Conservation (phyloP, 768 basidiomycete genomes). For the Crassisporium funariophilum region DNA sequence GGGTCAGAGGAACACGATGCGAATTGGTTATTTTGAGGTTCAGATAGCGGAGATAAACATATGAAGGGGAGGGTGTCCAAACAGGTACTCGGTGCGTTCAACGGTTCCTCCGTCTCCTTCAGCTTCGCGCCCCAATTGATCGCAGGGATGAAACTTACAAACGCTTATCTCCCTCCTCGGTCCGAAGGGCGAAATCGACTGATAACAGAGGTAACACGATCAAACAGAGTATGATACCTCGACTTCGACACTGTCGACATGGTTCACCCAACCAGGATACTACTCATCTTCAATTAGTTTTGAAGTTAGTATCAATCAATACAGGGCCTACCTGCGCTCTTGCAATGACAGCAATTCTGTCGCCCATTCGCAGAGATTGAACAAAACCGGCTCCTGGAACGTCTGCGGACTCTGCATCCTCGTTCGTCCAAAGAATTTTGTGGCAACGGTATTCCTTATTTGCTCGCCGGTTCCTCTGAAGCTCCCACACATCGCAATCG, state of each 20-base stretch:
- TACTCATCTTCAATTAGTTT: slow-evolving; percentile 6
- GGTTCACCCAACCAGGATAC: slow-evolving; percentile 33
- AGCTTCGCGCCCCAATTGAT: no score
- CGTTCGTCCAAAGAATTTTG: slow-evolving; percentile 25
- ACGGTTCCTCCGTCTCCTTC: no score
- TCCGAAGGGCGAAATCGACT: no score
- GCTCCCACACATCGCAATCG: slow-evolving; percentile 19
- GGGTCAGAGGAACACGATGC: no score
- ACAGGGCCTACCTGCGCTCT: slow-evolving; percentile 27
- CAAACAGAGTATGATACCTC: slow-evolving; percentile 28
- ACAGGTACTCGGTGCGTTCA: no score
- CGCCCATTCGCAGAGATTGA: slow-evolving; percentile 10
- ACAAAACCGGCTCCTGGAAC: slow-evolving; percentile 20
- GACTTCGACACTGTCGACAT: slow-evolving; percentile 22
- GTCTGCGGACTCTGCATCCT: no score
- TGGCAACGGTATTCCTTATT: slow-evolving; percentile 16
- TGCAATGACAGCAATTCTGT: slow-evolving; percentile 27
- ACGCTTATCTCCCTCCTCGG: no score
- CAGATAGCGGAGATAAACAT: no score
- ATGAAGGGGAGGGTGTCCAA: no score
- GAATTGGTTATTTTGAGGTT: no score
- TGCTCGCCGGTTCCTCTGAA: slow-evolving; percentile 33
- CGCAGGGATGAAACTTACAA: no score
- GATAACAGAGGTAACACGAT: background rate
- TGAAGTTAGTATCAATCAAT: background rate